Evolutionary conservation across 176 grass and related monocot genomes (phyloP), one percentile per base, ranked within the genome.

Genomic region (Stipa capillata): DNA sequence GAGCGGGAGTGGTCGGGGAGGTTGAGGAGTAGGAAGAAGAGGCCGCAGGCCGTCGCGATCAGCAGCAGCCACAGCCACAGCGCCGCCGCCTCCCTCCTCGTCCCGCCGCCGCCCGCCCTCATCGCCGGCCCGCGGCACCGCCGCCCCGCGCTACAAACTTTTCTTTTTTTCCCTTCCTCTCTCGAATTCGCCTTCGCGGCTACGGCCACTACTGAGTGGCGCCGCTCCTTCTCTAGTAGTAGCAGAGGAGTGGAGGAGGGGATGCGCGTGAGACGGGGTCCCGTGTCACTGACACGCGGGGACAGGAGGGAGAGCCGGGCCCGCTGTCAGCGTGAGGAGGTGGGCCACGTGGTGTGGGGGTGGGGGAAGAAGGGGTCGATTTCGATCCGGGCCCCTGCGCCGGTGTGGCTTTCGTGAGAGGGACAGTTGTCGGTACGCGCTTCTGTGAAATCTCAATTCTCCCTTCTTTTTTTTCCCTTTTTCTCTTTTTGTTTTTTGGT

Each of bases 11-110:
- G 51, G 53, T 79, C 80, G 72, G 85, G 86, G 68, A 88, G 86
- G 58, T 88, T 65, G 67, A 88, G 81, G 10, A 88, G 59, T 17
- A 83, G 25, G 52, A 88, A 34, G 25, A 69, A 50, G 81, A 88
- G 49, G 42, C 69, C 69, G 76, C 74, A 84, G 5, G 76, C 69
- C 20, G 76, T 50, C 14, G 81, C 81, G 86, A 84, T 35, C 42
- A 84, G 60, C 50, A 88, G 69, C 81, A 79, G 50, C 79, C 79
- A 80, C 53, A 87, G 53, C 71, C 45, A 15, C 39, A 41, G 31
- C 62, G 83, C 66, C 3, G 36, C 7, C 48, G 9, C 39, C 29
- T 65, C 62, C 62, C 10, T 65, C 62, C 35, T 65, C 79, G 35
- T 7, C 16, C 25, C 45, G 17, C 5, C 79, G 13, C 45, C 45